Conservation (phyloP, 495 filamentous ascomycete species). For the Penicillium atrosanguineum region DNA sequence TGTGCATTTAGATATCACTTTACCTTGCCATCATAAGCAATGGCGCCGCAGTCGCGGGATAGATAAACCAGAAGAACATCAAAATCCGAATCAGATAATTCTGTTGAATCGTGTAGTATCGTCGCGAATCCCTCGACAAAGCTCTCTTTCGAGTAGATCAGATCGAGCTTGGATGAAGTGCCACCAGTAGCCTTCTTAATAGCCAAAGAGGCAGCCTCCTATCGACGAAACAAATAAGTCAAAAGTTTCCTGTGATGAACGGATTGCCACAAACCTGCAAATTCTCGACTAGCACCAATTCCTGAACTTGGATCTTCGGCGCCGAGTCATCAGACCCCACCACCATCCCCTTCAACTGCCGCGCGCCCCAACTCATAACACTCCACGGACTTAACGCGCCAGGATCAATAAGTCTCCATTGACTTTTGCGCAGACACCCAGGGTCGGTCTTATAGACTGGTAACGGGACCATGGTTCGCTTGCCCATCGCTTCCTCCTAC, state of each 20-base stretch:
- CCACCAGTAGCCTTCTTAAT: constrained; percentile 42
- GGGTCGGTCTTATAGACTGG: constrained; percentile 60
- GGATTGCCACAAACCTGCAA: constrained; percentile 39
- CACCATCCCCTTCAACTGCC: constrained; percentile 62
- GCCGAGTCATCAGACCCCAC: constrained; percentile 39
- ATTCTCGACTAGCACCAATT: constrained; percentile 54
- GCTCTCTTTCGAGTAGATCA: constrained; percentile 63
- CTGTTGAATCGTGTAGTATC: constrained; percentile 47
- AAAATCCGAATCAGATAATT: constrained; percentile 63
- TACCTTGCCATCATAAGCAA: constrained; percentile 65
- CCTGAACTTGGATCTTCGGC: constrained; percentile 33
- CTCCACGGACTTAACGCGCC: constrained; percentile 51
- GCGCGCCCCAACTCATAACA: constrained; percentile 73
- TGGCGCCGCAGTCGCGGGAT: constrained; percentile 60
- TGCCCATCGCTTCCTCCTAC: constrained; percentile 65
- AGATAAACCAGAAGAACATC: constrained; percentile 70
- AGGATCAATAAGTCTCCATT: constrained; percentile 57
- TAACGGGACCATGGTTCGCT: constrained; percentile 66
- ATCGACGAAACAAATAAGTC: constrained; percentile 9
- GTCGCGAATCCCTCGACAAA: constrained; percentile 59
- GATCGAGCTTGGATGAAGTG: constrained; percentile 51
- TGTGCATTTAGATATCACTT: constrained; percentile 20
- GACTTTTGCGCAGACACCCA: constrained; percentile 44
- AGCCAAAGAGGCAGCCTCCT: constrained; percentile 46
- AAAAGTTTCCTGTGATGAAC: neutral